Evolutionary conservation across 192 early-diverging fungal species (phyloP).

Genomic region (Podila epigama): DNA sequence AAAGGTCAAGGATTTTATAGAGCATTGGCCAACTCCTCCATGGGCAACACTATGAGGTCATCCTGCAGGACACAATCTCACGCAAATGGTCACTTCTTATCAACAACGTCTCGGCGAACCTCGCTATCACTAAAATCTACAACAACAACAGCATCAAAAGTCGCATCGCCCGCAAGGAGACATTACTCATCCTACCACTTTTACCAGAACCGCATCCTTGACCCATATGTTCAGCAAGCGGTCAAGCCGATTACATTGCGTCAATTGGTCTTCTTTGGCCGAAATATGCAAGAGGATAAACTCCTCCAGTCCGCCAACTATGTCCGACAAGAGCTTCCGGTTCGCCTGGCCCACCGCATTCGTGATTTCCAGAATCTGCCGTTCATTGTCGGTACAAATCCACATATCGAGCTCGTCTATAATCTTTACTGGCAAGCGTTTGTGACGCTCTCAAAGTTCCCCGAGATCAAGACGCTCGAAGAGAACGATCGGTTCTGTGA

Average conservation of each 20-base stretch:
- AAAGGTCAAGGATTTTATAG: no score
- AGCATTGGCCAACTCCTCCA: no score
- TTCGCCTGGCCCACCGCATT: constrained; percentile 92
- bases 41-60: no score
- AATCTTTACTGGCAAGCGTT: constrained; percentile 95
- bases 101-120: no score
- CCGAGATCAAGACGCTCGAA: constrained; percentile 76
- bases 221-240: constrained; percentile 81
- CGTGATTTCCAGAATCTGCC: constrained; percentile 92
- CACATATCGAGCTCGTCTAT: constrained; percentile 86
- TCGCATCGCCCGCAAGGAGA: constrained; percentile 1
- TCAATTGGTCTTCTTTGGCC: constrained; percentile 91
- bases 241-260: constrained; percentile 85
- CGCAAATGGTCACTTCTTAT: no score
- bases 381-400: constrained; percentile 93
- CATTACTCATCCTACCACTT: constrained; percentile 70
- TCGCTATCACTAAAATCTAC: no score
- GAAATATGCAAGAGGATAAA: constrained; percentile 84
- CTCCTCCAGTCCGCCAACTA: constrained; percentile 90
- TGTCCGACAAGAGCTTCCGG: constrained; percentile 86
- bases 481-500: constrained; percentile 87
- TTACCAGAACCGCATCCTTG: constrained; percentile 91
- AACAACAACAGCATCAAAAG: not conserved
- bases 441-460: constrained; percentile 76
- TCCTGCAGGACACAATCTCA: no score